A percentile compares a stretch with the other conserved stretches of the same genome.
phyloP scores from a whole-genome alignment of 2,329 filamentous ascomycete species.

The Sphaerulina vaccinii region DNA sequence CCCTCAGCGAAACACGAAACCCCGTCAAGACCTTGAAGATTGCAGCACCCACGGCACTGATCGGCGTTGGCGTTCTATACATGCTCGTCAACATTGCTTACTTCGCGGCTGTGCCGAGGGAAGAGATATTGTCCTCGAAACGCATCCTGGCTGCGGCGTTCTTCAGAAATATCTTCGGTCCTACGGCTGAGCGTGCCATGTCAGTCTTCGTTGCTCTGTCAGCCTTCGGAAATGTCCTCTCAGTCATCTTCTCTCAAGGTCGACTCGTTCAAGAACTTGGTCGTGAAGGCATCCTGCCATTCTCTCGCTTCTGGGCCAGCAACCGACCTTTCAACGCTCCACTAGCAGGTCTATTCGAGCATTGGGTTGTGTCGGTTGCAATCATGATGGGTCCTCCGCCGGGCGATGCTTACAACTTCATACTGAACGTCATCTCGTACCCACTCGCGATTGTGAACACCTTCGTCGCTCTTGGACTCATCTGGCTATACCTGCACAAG shows the following conservation, averaged over 20 bases:
- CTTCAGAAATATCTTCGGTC: conserved; percentile 47
- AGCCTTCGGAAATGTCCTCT: conserved; percentile 57
- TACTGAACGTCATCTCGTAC: conserved; percentile 58
- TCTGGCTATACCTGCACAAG: conserved; percentile 47
- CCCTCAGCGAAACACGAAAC: conserved; percentile 43
- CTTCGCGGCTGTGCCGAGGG: conserved; percentile 38
- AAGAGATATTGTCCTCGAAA: conserved; percentile 21
- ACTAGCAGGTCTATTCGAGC: conserved; percentile 31
- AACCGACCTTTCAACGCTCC: conserved; percentile 51
- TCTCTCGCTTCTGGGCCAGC: conserved; percentile 52
- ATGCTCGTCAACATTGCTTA: conserved; percentile 34
- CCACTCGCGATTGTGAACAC: conserved; percentile 59
- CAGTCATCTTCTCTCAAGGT: conserved; percentile 57
- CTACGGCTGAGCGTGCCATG: conserved; percentile 57
- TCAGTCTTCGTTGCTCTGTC: conserved; percentile 55
- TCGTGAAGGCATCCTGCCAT: conserved; percentile 57
- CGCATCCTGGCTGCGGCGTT: conserved; percentile 26
- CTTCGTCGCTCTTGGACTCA: conserved; percentile 51
- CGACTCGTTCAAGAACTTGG: conserved; percentile 62
- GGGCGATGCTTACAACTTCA: conserved; percentile 65
- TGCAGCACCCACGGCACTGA: conserved; percentile 39
- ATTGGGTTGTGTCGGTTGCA: conserved; percentile 54
- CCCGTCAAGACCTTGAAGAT: conserved; percentile 42
- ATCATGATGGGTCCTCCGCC: conserved; percentile 67
- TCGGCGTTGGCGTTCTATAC: conserved; percentile 29